Base-by-base conservation (phyloP, 2,329 filamentous ascomycete species). In the Aureobasidium sp. region DNA sequence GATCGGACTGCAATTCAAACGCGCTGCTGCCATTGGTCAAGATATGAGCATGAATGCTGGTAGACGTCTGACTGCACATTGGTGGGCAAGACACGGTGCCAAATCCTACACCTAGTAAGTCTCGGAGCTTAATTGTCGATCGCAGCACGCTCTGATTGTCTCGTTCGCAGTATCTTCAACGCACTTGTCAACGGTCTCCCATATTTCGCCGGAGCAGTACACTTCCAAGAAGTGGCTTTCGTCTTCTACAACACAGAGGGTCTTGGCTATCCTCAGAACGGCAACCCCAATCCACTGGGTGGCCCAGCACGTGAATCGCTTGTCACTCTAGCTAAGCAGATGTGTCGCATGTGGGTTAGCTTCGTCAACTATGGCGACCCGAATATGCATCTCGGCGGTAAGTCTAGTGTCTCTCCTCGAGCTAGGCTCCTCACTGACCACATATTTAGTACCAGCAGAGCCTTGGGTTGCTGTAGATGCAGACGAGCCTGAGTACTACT, bases 161-260 rank as follows among this genome's bases (percentile, higher is more conserved):
- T 50, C 36, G 8, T 1, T 29, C 41, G 17, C 36, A 59, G 56
- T 71, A 73, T 76, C 41, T 81, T 80, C 65, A 74, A 81, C 62
- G 77, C 79, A 2, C 65, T 65, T 9, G 68, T 72, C 9, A 72
- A 73, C 36, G 74, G 73, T 2, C 9, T 72, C 3, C 60, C 68
- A 0, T 36, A 48, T 48, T 41, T 56, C 7, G 56, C 62, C 4
- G 74, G 74, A 17, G 67, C 69, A 5, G 70, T 70, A 39, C 78
- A 79, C 66, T 78, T 78, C 68, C 71, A 79, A 62, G 81, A 84
- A 68, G 78, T 83, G 0, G 74, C 77, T 0, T 83, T 82, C 64
- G 81, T 84, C 7, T 81, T 85, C 56, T 69, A 82, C 65, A 84
- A 85, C 64, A 69, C 76, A 7, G 64, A 74, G 5, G 82, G 81